Base-by-base conservation (phyloP, 495 filamentous ascomycete genomes). In the Aspergillus carlsbadensis region DNA sequence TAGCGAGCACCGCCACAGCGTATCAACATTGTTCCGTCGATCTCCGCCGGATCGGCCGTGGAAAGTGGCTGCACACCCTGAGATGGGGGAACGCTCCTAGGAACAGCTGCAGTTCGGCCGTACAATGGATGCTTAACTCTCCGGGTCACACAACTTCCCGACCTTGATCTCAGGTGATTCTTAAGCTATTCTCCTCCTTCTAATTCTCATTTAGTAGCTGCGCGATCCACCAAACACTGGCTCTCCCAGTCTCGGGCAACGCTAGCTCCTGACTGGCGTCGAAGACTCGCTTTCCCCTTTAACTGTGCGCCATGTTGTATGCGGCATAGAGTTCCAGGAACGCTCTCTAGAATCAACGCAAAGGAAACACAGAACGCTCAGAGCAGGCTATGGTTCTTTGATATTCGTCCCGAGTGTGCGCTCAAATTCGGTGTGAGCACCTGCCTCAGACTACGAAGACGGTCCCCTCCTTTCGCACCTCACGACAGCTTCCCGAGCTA, bases 311-410 rank as follows among this genome's bases (percentile, higher is more conserved):
- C 57, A 62, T 65, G 63, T 46, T 41, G 44, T 34, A 41, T 58
- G 50, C 59, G 33, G 51, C 54, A 14, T 58, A 62, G 22, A 39
- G 7, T 31, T 15, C 24, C 18, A 57, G 35, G 29, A 57, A 45
- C 37, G 37, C 45, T 31, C 49, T 20, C 13, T 18, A 2, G 20
- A 57, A 44, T n/a, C n/a, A 44, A 15, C 13, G 22, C 22, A 48
- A 22, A 44, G 2, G 36, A 42, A 48, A 15, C 14, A 26, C 57
- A 13, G 33, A 53, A 54, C 24, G 37, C 18, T 21, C 31, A 48
- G n/a, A n/a, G 40, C 58, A 48, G 68, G 66, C 66, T 49, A 72
- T 74, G 70, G 54, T 72, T 68, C 53, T 67, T 64, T 74, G 66
- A 72, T 64, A 58, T 41, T 51, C 39, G 43, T 40, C 13, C 56